These are phyloP conservation scores for Talaromyces funiculosus DNA, from an alignment of 2,329 filamentous ascomycete species.

Conservation along the genomic window DNA sequence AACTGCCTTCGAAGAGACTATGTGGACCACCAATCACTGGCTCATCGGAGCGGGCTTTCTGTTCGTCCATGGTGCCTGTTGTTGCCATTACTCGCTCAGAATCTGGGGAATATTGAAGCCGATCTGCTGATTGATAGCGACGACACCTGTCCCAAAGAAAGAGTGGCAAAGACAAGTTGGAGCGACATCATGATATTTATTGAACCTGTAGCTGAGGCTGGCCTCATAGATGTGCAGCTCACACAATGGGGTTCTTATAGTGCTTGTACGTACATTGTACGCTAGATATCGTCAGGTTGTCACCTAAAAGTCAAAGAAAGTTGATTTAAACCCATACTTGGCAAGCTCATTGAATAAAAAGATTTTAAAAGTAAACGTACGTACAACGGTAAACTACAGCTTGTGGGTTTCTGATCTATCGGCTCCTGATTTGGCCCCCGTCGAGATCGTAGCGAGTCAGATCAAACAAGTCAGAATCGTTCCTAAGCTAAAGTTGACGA, in stretches of 20 bases:
- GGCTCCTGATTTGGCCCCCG: no score
- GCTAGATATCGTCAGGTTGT: neutral
- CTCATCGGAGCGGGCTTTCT: neutral
- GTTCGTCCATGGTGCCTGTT: neutral
- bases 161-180: neutral
- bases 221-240: neutral
- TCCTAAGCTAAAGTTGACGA: neutral
- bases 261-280: neutral
- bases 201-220: neutral
- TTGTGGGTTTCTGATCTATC: no score
- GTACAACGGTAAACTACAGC: no score
- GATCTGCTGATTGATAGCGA: neutral
- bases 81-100: neutral
- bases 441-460: no score
- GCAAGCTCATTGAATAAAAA: neutral
- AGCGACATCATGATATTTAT: neutral
- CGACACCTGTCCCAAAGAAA: neutral
- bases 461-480: neutral
- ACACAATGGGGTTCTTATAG: neutral
- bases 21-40: neutral
- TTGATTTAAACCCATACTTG: neutral
- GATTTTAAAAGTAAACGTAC: no score
- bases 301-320: neutral
- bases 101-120: neutral
- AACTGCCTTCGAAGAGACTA: conserved; percentile 5